Evolutionary conservation across 2,329 filamentous ascomycete genomes (phyloP).

Genomic region (Penicillium oxalicum): DNA sequence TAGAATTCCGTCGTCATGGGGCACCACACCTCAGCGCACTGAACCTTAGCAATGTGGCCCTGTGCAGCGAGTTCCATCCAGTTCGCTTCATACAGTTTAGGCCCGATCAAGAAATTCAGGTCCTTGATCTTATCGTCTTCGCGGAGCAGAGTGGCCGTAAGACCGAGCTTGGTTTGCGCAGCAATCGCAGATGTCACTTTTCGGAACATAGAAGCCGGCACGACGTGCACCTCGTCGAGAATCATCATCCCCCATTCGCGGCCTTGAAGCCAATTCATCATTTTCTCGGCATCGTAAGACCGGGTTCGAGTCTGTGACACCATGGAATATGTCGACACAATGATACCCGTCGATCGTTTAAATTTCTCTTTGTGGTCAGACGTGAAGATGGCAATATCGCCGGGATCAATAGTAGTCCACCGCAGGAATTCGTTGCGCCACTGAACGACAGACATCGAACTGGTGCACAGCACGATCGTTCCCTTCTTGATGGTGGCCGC

Average conservation of each 20-base stretch:
- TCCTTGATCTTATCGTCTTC: constrained; percentile 99
- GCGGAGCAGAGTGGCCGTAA: constrained; percentile 87
- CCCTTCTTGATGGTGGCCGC: constrained; percentile 98
- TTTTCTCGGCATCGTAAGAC: constrained; percentile 89
- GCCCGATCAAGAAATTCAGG: constrained; percentile 93
- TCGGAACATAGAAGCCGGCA: constrained; percentile 92
- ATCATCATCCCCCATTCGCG: constrained; percentile 98
- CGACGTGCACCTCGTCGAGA: constrained; percentile 95
- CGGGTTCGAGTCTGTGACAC: constrained; percentile 84
- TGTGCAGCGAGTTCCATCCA: constrained; percentile 99
- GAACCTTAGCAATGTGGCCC: constrained; percentile 92
- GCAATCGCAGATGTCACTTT: constrained; percentile 90
- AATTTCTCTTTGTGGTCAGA: constrained; percentile 86
- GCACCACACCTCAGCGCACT: constrained; percentile 98
- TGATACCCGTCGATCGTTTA: constrained; percentile 83
- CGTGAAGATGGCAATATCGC: constrained; percentile 91
- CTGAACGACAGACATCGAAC: constrained; percentile 95
- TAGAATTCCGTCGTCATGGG: constrained; percentile 99
- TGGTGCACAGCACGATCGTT: constrained; percentile 89
- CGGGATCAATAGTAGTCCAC: constrained; percentile 96
- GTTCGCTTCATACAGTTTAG: constrained; percentile 96
- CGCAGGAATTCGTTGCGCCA: constrained; percentile 96
- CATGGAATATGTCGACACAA: constrained; percentile 98
- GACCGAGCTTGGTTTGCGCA: constrained; percentile 86
- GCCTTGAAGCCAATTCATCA: constrained; percentile 87